A percentile compares a stretch with the other conserved stretches of the same genome.
Conservation (phyloP, 257 asterid genomes). For the Fraxinus americana region DNA sequence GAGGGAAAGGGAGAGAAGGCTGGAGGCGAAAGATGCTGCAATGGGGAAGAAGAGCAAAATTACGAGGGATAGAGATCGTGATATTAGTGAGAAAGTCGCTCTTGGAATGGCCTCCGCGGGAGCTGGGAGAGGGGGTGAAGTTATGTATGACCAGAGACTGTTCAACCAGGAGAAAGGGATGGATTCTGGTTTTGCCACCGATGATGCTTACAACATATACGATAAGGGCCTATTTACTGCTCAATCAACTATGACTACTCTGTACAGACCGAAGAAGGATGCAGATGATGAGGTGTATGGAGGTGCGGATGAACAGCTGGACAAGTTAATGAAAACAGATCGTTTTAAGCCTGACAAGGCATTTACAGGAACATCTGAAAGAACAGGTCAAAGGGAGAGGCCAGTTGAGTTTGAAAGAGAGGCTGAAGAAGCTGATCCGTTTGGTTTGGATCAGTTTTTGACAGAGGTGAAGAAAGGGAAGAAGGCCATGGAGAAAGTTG, state of each 20-base stretch:
- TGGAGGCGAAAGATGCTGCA: conserved; percentile 94
- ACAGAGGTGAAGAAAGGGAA: conserved; percentile 90
- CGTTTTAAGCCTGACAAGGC: conserved; percentile 82
- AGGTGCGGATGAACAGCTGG: conserved; percentile 89
- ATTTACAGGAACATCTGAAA: conserved; percentile 82
- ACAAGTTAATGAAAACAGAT: conserved; percentile 85
- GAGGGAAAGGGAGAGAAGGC: conserved; percentile 90
- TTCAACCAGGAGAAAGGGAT: conserved; percentile 98
- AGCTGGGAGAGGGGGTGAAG: conserved; percentile 66
- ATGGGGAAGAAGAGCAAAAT: conserved; percentile 93
- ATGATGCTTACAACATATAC: conserved; percentile 76
- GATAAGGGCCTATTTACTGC: conserved; percentile 83
- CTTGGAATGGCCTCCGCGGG: conserved; percentile 89
- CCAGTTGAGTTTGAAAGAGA: conserved; percentile 85
- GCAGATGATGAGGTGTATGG: conserved; percentile 81
- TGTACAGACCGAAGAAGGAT: conserved; percentile 85
- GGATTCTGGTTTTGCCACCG: conserved; percentile 91
- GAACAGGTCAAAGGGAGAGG: conserved; percentile 68
- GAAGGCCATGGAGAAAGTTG: conserved; percentile 80
- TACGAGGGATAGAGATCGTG: conserved; percentile 92
- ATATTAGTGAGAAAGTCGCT: conserved; percentile 88
- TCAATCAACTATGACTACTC: conserved; percentile 72
- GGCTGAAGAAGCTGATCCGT: conserved; percentile 88
- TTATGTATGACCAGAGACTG: conserved; percentile 86
- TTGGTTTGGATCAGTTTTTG: conserved; percentile 87